Evolutionary conservation across 768 basidiomycete species (phyloP), one percentile per base, ranked within the genome.

Genomic region (Boletus pseudo-olivaceus): DNA sequence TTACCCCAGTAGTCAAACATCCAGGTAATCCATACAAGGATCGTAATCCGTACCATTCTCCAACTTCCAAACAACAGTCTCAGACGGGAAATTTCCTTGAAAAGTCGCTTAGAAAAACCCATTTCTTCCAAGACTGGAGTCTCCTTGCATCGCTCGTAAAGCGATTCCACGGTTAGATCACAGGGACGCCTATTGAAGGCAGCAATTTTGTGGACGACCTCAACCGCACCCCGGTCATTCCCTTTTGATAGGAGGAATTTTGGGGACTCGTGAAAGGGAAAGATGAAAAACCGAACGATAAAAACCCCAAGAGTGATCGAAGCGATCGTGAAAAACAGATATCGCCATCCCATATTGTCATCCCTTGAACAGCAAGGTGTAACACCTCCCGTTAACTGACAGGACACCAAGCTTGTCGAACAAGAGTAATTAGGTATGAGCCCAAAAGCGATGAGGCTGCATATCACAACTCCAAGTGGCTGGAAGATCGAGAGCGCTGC

Each of bases 321-420:
- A 19, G 35, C 49, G 4, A 45, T 14, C 4, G 57, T 33, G 47
- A 62, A 62, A 29, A 56, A 29, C 1, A 55, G 17, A 26, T 62
- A 62, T n/a, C 58, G 54, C 62, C 62, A 63, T 19, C 62, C 62
- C 61, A 62, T 61, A 29, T 62, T 62, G 19, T 6, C 46, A 17
- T 42, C 42, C 34, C 12, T 61, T 11, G 61, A 55, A 35, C 60
- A 62, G n/a, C 61, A 62, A 39, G 61, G 61, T 17, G 29, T 4
- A 17, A 35, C 33, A 37, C 56, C 61, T 42, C 46, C 53, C 1
- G 60, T 61, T 30, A 58, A 33, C 0, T 14, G 34, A 53, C 61
- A 62, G 9, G 61, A 62, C 8, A 40, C 46, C 33, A 58, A 17
- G 14, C 30, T 14, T 30, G 53, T 32, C 1, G 61, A 35, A 44